Percentiles rank a stretch among this genome's conserved stretches.
Evolutionary conservation across 2,329 filamentous ascomycete genomes (phyloP).

Genomic region (Bipolaris cookei): DNA sequence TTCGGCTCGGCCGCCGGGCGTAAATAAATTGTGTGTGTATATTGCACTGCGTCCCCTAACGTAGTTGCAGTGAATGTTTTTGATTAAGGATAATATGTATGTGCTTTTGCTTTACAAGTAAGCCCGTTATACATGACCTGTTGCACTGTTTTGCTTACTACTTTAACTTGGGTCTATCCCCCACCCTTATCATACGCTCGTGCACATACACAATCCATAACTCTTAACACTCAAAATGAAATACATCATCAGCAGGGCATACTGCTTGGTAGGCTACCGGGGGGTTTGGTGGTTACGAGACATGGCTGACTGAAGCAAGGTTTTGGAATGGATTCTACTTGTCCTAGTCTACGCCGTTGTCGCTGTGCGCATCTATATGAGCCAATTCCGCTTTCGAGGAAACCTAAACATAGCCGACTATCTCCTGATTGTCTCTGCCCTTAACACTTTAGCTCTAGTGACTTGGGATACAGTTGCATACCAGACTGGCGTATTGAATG

Average conservation of each 20-base stretch:
- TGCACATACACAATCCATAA: not conserved
- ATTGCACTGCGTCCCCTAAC: too few relatives aligned
- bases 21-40: too few relatives aligned
- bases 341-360: not conserved
- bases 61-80: too few relatives aligned
- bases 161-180: not conserved
- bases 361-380: not conserved
- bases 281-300: not conserved
- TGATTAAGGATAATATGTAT: too few relatives aligned
- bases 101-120: not conserved
- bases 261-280: not conserved
- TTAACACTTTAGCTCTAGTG: not conserved
- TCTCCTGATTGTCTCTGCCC: not conserved
- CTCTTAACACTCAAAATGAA: not conserved
- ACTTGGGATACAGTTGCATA: not conserved
- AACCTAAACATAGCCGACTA: not conserved
- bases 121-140: not conserved
- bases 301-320: not conserved
- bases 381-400: not conserved
- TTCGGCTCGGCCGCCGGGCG: too few relatives aligned
- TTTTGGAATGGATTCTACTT: not conserved
- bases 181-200: not conserved
- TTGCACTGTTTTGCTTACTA: not conserved
- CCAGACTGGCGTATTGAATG: not conserved
- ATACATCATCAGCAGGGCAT: not conserved